Evolutionary conservation across 805 yeast species (phyloP).

Genomic region (Kregervanrija pseudodelftensis): DNA sequence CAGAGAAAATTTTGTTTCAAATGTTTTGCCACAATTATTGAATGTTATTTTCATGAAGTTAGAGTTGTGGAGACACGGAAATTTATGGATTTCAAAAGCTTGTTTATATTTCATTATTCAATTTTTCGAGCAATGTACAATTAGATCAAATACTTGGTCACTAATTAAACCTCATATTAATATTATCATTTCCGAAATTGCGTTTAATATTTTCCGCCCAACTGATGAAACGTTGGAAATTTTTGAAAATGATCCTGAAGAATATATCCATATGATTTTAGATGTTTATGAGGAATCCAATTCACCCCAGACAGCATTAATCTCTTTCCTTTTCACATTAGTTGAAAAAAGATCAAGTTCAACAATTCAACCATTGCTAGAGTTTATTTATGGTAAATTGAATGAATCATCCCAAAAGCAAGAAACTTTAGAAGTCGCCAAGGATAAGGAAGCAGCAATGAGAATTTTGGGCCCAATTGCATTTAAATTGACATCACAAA

Average conservation of each 20-base stretch:
- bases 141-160: conserved; percentile 57
- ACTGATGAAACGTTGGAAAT: conserved; percentile 62
- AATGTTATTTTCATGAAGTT: conserved; percentile 57
- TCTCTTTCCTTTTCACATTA: conserved; percentile 63
- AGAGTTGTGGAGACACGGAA: conserved; percentile 62
- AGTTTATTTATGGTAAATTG: conserved; percentile 50
- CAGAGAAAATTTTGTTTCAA: conserved; percentile 42
- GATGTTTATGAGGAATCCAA: conserved; percentile 54
- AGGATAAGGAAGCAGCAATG: conserved; percentile 70
- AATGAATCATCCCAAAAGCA: conserved; percentile 26
- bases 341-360: conserved; percentile 58
- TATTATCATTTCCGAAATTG: conserved; percentile 59
- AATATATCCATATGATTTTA: conserved; percentile 74
- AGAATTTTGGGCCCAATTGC: conserved; percentile 72
- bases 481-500: conserved; percentile 44
- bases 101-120: conserved; percentile 57
- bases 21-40: conserved; percentile 69
- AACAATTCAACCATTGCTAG: conserved; percentile 53
- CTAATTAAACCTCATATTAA: conserved; percentile 63
- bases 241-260: conserved; percentile 86
- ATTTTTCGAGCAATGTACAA: conserved; percentile 56
- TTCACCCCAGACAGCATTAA: conserved; percentile 76
- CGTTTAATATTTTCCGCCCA: conserved; percentile 76
- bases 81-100: conserved; percentile 63
- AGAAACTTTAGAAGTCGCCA: conserved; percentile 45